Percentiles rank a stretch among this genome's conserved stretches.
Conservation (phyloP, 2,329 filamentous ascomycete species). For the Penicillium sclerotigenum region DNA sequence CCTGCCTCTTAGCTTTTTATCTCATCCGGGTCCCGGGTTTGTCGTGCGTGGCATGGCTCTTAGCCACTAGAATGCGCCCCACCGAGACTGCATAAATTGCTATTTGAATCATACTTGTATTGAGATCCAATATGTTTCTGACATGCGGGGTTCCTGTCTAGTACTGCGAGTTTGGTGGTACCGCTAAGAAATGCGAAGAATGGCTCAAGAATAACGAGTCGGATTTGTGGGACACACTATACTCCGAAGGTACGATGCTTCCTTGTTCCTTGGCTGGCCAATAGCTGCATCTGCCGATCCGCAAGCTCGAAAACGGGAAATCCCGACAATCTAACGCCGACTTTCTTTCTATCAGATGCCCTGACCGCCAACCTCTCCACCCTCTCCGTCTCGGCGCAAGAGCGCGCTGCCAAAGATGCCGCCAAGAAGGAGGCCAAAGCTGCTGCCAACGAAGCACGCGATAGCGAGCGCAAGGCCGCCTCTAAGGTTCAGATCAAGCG, state of each 20-base stretch:
- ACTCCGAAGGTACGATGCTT: slow-evolving; percentile 68
- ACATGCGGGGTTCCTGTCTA: slow-evolving; percentile 60
- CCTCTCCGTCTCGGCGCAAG: slow-evolving; percentile 85
- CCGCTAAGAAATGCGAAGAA: slow-evolving; percentile 93
- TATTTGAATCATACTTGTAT: not conserved
- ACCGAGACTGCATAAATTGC: not conserved
- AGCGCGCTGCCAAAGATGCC: slow-evolving; percentile 92
- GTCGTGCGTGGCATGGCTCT: slow-evolving; percentile 2
- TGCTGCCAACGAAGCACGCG: slow-evolving; percentile 77
- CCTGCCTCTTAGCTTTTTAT: not conserved
- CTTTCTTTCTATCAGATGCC: slow-evolving; percentile 56
- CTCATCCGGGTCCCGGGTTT: not conserved
- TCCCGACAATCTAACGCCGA: not conserved
- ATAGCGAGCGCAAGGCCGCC: slow-evolving; percentile 76
- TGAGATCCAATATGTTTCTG: not conserved
- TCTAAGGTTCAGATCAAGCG: slow-evolving; percentile 89
- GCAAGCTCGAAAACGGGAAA: not conserved
- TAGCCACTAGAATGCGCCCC: slow-evolving; percentile 4
- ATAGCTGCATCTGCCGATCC: not conserved
- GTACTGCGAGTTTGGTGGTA: slow-evolving; percentile 99
- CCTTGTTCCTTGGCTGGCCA: not conserved
- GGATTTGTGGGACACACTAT: slow-evolving; percentile 72
- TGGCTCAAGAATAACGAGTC: slow-evolving; percentile 79
- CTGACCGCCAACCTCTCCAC: slow-evolving; percentile 79
- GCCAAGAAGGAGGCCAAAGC: slow-evolving; percentile 97